Conservation (phyloP, 495 filamentous ascomycete species). For the Aspergillus bridgeri region DNA sequence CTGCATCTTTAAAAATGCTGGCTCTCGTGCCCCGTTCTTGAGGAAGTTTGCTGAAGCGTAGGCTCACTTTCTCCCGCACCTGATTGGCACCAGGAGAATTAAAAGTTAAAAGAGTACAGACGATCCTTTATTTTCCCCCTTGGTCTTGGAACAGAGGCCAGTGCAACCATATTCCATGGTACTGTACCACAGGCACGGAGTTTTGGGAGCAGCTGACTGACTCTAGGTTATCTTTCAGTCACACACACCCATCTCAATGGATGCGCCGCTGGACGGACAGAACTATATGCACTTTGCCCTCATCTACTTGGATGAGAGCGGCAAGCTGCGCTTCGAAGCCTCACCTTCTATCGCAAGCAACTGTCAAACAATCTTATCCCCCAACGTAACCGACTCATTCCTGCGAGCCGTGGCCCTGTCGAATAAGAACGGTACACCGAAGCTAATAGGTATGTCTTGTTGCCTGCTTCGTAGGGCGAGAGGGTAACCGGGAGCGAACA, state of each 20-base stretch:
- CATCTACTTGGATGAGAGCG: constrained; percentile 36
- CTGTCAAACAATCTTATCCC: constrained; percentile 33
- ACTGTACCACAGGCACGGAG: not conserved
- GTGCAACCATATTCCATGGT: constrained; percentile 8
- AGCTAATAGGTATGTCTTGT: constrained; percentile 16
- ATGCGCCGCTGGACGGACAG: constrained; percentile 21
- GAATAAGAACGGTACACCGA: constrained; percentile 11
- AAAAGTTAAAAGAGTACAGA: constrained; percentile 6
- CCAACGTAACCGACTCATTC: constrained; percentile 34
- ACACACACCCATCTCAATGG: constrained; percentile 26
- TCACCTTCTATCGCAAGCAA: constrained; percentile 33
- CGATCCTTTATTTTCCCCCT: constrained; percentile 5
- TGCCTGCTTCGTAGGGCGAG: not conserved
- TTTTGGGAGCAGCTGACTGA: not conserved
- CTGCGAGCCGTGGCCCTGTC: constrained; percentile 35
- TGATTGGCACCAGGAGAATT: constrained; percentile 16
- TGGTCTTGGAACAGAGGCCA: constrained; percentile 8
- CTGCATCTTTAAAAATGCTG: constrained; percentile 10
- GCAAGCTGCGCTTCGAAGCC: constrained; percentile 35
- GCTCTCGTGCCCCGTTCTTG: constrained; percentile 12
- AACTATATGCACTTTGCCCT: constrained; percentile 35
- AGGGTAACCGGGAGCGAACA: not conserved
- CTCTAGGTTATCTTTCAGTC: constrained; percentile 11
- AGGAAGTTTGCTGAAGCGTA: constrained; percentile 10
- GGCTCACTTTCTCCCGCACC: constrained; percentile 3